phyloP scores from a whole-genome alignment of 148 eudicot genomes.

The Camellia granthamiana region DNA sequence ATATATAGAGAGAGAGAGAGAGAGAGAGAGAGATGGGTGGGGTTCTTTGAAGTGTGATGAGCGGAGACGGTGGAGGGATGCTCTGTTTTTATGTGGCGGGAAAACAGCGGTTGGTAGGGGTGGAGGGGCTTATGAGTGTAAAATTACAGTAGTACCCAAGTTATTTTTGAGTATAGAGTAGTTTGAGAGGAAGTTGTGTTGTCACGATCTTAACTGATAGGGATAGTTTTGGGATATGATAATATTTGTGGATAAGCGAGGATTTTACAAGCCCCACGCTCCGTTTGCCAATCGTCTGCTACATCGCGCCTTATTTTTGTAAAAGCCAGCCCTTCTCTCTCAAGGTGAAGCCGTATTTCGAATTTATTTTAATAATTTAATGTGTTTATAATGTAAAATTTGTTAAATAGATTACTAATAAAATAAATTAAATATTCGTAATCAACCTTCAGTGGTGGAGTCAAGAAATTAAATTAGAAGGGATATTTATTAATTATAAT shows the following conservation, averaged over 20 bases:
- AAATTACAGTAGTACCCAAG: constrained; percentile 4
- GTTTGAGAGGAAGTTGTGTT: not conserved
- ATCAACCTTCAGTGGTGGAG: too few species aligned
- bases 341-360: too few species aligned
- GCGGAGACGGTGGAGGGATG: not conserved
- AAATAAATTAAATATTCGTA: too few species aligned
- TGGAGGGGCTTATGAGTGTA: not conserved
- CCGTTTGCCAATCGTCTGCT: not conserved
- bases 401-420: too few species aligned
- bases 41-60: not conserved
- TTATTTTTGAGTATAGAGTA: not conserved
- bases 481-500: too few species aligned
- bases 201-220: not conserved
- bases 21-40: not conserved
- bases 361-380: too few species aligned
- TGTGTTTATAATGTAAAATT: too few species aligned
- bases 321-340: too few species aligned
- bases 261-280: constrained; percentile 1
- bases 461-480: too few species aligned
- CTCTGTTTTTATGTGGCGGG: not conserved
- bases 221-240: constrained; percentile 10
- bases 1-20: not conserved
- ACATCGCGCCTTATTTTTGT: not conserved
- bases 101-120: not conserved
- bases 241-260: not conserved